A percentile compares a stretch with the other conserved stretches of the same genome.
Conservation (phyloP, 1,284 basidiomycete genomes). For the Ceratobasidium papillatum region DNA sequence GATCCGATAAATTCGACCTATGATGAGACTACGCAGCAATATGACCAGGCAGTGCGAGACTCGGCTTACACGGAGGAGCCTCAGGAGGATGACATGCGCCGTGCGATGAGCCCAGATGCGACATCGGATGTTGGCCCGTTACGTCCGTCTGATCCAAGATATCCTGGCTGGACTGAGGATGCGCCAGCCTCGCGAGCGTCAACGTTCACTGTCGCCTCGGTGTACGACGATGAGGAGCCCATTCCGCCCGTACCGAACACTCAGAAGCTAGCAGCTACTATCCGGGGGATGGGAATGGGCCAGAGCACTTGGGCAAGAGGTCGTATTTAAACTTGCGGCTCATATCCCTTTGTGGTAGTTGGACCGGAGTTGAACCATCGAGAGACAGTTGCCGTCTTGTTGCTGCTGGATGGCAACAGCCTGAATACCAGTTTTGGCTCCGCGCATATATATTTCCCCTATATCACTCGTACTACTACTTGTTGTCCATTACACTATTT, state of each 20-base stretch:
- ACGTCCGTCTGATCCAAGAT: background rate
- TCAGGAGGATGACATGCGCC: background rate
- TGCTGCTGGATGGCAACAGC: constrained; percentile 33
- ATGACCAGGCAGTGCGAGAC: background rate
- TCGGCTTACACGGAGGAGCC: constrained; percentile 14
- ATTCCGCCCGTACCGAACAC: constrained; percentile 34
- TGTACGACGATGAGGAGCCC: constrained; percentile 25
- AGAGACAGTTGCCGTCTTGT: constrained; percentile 11
- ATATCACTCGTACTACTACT: constrained; percentile 3
- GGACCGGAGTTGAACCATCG: background rate
- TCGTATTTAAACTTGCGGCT: constrained; percentile 15
- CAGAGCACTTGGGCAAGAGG: constrained; percentile 10
- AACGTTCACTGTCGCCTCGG: constrained; percentile 31
- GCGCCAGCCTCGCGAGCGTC: constrained; percentile 28
- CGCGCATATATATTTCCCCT: background rate
- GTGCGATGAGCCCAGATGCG: background rate
- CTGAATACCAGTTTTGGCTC: background rate
- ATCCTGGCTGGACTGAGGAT: constrained; percentile 21
- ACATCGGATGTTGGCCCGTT: background rate
- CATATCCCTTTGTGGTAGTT: background rate
- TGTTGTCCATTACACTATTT: background rate
- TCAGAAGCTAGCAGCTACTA: constrained; percentile 12
- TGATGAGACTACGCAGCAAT: constrained; percentile 3
- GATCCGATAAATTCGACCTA: constrained; percentile 7
- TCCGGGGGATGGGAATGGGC: constrained; percentile 25